These are phyloP conservation scores for Tuber calosporum DNA, from an alignment of 495 filamentous ascomycete genomes.

Conservation along the genomic window DNA sequence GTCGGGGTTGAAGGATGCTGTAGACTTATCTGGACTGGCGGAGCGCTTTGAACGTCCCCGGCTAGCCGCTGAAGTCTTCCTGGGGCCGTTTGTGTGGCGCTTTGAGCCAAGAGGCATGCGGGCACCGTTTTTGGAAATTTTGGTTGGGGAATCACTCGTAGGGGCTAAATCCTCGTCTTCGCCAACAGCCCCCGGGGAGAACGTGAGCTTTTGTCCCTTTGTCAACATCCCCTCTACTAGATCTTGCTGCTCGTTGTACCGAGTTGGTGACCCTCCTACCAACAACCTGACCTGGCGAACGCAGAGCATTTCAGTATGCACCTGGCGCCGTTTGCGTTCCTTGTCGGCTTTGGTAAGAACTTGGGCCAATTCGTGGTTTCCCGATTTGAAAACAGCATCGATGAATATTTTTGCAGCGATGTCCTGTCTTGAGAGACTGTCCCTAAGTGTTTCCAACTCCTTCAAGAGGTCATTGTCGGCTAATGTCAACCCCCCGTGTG, in stretches of 20 bases:
- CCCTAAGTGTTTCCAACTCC: constrained; percentile 19
- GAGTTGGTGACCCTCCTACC: constrained; percentile 3
- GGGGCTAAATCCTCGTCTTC: neutral
- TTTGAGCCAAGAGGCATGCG: constrained; percentile 9
- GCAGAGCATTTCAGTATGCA: constrained; percentile 32
- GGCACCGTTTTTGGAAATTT: constrained; percentile 3
- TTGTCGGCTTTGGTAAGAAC: constrained; percentile 34
- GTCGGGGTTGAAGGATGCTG: constrained; percentile 27
- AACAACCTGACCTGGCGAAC: constrained; percentile 35
- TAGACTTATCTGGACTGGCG: constrained; percentile 15
- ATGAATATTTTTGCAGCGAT: constrained; percentile 35
- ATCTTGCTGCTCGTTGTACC: constrained; percentile 11
- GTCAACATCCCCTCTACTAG: constrained; percentile 4
- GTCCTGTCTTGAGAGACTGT: constrained; percentile 29
- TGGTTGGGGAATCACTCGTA: neutral
- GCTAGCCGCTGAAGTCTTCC: constrained; percentile 3
- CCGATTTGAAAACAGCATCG: constrained; percentile 20
- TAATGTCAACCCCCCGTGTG: constrained; percentile 10
- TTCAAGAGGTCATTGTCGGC: constrained; percentile 28
- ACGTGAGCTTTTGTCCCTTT: constrained; percentile 11
- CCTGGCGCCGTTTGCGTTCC: constrained; percentile 40
- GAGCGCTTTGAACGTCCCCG: constrained; percentile 15
- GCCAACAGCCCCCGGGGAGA: neutral
- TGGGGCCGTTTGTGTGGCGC: constrained; percentile 4
- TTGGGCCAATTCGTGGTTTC: constrained; percentile 25